Percentiles rank a stretch among this genome's conserved stretches.
Conservation (phyloP, 768 basidiomycete species). For the Suillus ampliporus region DNA sequence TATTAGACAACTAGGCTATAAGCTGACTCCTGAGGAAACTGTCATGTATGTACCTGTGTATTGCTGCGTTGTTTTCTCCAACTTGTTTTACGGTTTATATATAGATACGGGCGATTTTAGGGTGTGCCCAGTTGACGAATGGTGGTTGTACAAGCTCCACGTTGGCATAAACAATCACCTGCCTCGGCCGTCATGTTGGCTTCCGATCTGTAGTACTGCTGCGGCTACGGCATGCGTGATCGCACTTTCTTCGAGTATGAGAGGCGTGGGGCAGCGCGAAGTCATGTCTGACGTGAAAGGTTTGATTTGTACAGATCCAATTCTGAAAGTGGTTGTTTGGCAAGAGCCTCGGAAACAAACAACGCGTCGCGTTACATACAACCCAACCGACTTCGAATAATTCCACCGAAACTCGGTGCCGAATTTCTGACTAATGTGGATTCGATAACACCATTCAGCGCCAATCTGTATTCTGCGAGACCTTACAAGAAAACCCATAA, state of each 20-base stretch:
- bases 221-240: too few relatives aligned
- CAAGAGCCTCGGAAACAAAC: conserved; percentile 5
- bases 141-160: not conserved
- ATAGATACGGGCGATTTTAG: not conserved
- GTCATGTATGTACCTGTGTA: not conserved
- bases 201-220: too few relatives aligned
- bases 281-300: too few relatives aligned
- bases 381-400: not conserved
- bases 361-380: not conserved
- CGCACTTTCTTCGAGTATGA: too few relatives aligned
- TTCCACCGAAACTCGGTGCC: conserved; percentile 7
- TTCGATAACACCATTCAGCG: not conserved
- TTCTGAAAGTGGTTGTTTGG: not conserved
- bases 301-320: not conserved
- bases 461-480: not conserved
- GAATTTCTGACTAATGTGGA: not conserved
- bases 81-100: too few relatives aligned
- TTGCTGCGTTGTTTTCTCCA: not conserved
- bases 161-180: too few relatives aligned
- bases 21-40: not conserved
- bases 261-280: too few relatives aligned
- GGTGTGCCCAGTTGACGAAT: not conserved
- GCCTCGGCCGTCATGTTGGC: too few relatives aligned
- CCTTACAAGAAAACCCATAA: not conserved
- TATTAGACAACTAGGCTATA: not conserved